Percentiles rank a stretch among this genome's conserved stretches.
These are phyloP conservation scores for Brassica incana DNA, from an alignment of 345 rosid genomes.

Conservation along the genomic window DNA sequence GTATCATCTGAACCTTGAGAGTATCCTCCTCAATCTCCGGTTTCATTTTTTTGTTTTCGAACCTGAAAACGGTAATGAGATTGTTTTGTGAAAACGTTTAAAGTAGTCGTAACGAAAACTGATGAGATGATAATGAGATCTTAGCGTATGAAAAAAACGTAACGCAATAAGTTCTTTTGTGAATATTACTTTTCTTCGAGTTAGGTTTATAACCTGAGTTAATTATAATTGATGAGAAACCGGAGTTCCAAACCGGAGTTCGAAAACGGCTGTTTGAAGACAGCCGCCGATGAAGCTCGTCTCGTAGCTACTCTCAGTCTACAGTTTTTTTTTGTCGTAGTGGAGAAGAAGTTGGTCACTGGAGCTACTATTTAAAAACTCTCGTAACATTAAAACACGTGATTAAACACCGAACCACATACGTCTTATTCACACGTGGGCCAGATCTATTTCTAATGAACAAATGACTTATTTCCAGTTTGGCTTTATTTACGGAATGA, in stretches of 20 bases:
- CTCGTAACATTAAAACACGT: neutral
- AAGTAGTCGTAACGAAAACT: conserved; percentile 9
- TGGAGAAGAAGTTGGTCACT: conserved; percentile 11
- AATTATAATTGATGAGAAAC: neutral
- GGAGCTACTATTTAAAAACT: conserved; percentile 3
- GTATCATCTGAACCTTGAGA: conserved; percentile 49
- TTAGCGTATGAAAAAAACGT: conserved; percentile 8
- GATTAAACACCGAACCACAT: neutral
- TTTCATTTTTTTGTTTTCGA: conserved; percentile 29
- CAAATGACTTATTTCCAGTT: neutral
- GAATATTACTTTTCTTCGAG: neutral
- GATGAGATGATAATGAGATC: conserved; percentile 29
- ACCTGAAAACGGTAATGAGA: conserved; percentile 58
- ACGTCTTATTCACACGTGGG: neutral
- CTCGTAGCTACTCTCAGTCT: conserved; percentile 16
- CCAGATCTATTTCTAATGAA: neutral
- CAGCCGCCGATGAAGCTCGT: conserved; percentile 20
- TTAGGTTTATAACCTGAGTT: neutral
- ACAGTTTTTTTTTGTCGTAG: conserved; percentile 3
- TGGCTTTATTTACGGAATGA: neutral
- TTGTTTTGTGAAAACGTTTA: conserved; percentile 61
- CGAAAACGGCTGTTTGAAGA: neutral
- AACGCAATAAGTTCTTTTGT: neutral
- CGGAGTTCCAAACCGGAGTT: conserved; percentile 22
- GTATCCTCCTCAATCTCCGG: conserved; percentile 58